Conservation (phyloP, 495 filamentous ascomycete genomes). For the Penicillium egyptiacum region DNA sequence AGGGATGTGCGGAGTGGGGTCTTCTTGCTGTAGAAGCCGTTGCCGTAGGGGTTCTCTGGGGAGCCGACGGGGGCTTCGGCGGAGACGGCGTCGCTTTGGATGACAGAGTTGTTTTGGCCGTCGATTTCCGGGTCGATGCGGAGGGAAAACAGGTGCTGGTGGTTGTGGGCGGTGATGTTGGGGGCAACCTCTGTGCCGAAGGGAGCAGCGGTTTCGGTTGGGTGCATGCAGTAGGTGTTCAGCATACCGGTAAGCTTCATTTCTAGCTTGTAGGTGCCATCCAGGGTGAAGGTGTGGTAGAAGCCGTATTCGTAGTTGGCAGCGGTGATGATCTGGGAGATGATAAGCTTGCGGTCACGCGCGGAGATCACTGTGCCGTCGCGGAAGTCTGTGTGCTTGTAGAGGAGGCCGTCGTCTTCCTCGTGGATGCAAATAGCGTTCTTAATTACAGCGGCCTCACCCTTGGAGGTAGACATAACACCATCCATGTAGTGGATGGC, state of each 20-base stretch:
- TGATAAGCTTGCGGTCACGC: slow-evolving; percentile 67
- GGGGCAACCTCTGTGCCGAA: slow-evolving; percentile 51
- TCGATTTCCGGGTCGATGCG: slow-evolving; percentile 57
- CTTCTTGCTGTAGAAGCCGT: slow-evolving; percentile 49
- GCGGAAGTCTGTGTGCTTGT: slow-evolving; percentile 83
- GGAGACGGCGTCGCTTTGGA: slow-evolving; percentile 49
- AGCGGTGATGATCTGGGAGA: slow-evolving; percentile 64
- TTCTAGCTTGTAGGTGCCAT: slow-evolving; percentile 51
- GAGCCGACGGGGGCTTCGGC: slow-evolving; percentile 35
- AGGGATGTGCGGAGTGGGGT: slow-evolving; percentile 44
- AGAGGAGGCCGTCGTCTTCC: slow-evolving; percentile 70
- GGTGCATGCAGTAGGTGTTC: slow-evolving; percentile 58
- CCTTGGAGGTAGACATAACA: slow-evolving; percentile 54
- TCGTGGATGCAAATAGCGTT: slow-evolving; percentile 82
- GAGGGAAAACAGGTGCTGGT: slow-evolving; percentile 56
- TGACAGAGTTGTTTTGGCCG: slow-evolving; percentile 49
- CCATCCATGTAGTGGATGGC: slow-evolving; percentile 72
- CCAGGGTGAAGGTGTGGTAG: slow-evolving; percentile 53
- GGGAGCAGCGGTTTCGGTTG: slow-evolving; percentile 44
- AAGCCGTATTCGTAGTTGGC: slow-evolving; percentile 65
- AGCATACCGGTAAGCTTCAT: slow-evolving; percentile 64
- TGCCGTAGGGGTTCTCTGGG: slow-evolving; percentile 48
- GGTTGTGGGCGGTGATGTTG: slow-evolving; percentile 50
- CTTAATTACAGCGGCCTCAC: slow-evolving; percentile 58
- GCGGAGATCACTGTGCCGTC: slow-evolving; percentile 66